A percentile compares a stretch with the other conserved stretches of the same genome.
Evolutionary conservation across 108 stramenopile genomes (phyloP).

Genomic region (Stephanodiscus minutulus): DNA sequence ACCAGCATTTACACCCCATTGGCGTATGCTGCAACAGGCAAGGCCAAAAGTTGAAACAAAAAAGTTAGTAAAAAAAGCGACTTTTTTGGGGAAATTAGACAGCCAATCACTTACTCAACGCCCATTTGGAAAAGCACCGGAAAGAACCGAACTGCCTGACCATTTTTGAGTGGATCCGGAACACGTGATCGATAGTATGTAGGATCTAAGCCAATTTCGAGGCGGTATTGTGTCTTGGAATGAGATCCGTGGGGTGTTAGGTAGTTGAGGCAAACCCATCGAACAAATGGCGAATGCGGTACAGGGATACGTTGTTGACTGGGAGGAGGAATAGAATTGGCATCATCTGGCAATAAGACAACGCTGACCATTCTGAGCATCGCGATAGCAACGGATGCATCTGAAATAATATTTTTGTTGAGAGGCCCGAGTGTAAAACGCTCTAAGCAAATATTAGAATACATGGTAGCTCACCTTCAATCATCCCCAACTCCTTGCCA

Average conservation of each 20-base stretch:
- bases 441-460: not conserved
- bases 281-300: constrained; percentile 66
- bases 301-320: constrained; percentile 47
- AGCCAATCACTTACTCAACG: constrained; percentile 52
- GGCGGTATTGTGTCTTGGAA: constrained; percentile 49
- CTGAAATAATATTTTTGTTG: constrained; percentile 22
- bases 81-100: not conserved
- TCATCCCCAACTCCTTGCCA: constrained; percentile 90
- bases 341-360: constrained; percentile 60
- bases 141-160: constrained; percentile 66
- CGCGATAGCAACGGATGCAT: constrained; percentile 79
- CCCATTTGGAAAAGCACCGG: constrained; percentile 89
- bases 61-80: not conserved
- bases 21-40: constrained; percentile 52
- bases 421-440: not conserved
- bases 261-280: constrained; percentile 57
- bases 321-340: not conserved
- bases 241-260: constrained; percentile 22
- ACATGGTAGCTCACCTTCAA: constrained; percentile 42
- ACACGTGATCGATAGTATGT: constrained; percentile 66
- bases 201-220: constrained; percentile 71
- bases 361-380: constrained; percentile 83
- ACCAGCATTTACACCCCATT: constrained; percentile 81
- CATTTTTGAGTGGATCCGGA: constrained; percentile 67
- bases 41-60: not conserved